Base-by-base conservation (phyloP, 2,329 filamentous ascomycete species). In the Sporothrix phasma region DNA sequence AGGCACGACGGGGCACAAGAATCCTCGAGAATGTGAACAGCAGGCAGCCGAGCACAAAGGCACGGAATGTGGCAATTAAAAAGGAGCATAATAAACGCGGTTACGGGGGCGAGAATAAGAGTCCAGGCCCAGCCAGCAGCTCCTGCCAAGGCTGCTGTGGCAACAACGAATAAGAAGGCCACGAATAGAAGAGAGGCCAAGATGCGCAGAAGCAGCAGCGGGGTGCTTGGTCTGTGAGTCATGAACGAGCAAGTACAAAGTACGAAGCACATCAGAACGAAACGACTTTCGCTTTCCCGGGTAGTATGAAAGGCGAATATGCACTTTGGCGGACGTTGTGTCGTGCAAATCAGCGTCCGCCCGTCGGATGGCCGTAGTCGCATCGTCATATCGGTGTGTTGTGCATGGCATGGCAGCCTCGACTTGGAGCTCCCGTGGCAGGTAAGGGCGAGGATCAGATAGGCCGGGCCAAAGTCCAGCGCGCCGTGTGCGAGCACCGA, bases 81-180 rank as follows among this genome's bases (percentile, higher is more conserved):
- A n/a, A n/a, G n/a, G n/a, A n/a, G n/a, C n/a, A n/a, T n/a, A n/a
- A n/a, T n/a, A n/a, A n/a, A n/a, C n/a, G n/a, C n/a, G n/a, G n/a
- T n/a, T n/a, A n/a, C n/a, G n/a, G 15, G 26, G 43, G 43, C 24
- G n/a, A 39, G n/a, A 19, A n/a, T n/a, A 5, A 17, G n/a, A 31
- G 22, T 22, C 26, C 17, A 34, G 43, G 13, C 46, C 31, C 13
- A 17, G 8, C 13, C 24, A 15, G 46, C 22, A 3, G 19, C n/a
- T 29, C 15, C 11, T 62, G 61, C 61, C 61, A 62, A 39, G 51
- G 53, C 61, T 62, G 61, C 8, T 45, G 61, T 54, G 47, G n/a
- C 37, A 45, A 62, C 61, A 34, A 46, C 2, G 26, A 46, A 6
- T 15, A 26, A 34, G 2, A 31, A 29, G 34, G n/a, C n/a, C 19